Percentiles rank a stretch among this genome's conserved stretches.
phyloP scores from a whole-genome alignment of 441 rosid species.

The Brassica balearica region DNA sequence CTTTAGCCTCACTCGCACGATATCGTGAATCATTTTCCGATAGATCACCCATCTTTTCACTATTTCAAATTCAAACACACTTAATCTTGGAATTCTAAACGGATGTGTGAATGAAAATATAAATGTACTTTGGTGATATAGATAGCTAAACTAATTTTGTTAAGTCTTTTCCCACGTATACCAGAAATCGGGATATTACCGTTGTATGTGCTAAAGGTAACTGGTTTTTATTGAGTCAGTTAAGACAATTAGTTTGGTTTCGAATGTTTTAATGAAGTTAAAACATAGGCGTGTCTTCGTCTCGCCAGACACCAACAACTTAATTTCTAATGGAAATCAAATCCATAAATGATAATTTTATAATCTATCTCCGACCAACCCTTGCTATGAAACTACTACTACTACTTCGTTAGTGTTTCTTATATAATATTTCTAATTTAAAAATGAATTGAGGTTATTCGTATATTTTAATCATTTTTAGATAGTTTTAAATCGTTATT shows the following conservation, averaged over 20 bases:
- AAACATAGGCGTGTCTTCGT: neutral
- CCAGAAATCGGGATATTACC: no score
- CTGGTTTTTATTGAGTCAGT: neutral
- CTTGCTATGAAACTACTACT: neutral
- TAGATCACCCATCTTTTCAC: no score
- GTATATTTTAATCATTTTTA: neutral
- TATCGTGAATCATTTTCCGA: no score
- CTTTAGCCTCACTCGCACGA: no score
- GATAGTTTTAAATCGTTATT: neutral
- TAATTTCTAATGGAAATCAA: neutral
- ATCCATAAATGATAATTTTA: neutral
- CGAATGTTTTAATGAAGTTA: neutral
- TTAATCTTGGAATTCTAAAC: no score
- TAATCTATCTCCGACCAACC: no score
- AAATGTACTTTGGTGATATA: no score
- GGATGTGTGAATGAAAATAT: no score
- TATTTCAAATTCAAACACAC: no score
- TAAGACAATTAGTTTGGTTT: conserved; percentile 2
- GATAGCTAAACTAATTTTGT: no score
- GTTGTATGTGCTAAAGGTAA: neutral
- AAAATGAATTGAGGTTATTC: neutral
- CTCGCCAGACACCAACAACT: neutral
- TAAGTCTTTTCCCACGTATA: no score
- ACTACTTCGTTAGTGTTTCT: neutral
- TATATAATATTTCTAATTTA: neutral